Evolutionary conservation across 352 stramenopile species (phyloP), one percentile per base, ranked within the genome.

Genomic region (Globisporangium uncinulatum): DNA sequence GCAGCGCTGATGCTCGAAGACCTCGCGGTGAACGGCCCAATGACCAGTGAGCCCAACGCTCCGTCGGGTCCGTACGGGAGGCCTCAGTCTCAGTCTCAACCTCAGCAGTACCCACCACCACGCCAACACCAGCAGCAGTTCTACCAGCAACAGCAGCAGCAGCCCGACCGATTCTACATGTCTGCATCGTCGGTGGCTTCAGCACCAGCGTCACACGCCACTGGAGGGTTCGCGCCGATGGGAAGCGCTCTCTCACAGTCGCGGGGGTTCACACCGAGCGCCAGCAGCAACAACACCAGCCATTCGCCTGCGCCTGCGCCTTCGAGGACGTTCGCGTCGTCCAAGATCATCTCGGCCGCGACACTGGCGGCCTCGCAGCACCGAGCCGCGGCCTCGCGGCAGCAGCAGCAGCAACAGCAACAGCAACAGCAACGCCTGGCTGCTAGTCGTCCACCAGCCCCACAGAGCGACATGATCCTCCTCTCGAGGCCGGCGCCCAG

Each of bases 391-490:
- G 39, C 39, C 41, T 46, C 41, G 14, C 41, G 54, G 34, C 32
- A 44, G 48, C 48, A 19, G 14, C 41, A 21, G 4, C 41, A 0
- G 41, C 41, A 19, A 21, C 39, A 48, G 14, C 41, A 21, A 7
- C 41, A 0, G 41, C 41, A 19, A 21, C 39, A 48, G 15, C 32
- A 29, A 15, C 55, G 46, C 4, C 32, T 51, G 46, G 24, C 34
- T 43, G 37, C 50, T 17, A 45, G 14, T n/a, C 17, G 41, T 15
- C 9, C 41, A 11, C 15, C 41, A 4, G 15, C 5, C 6, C 41
- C 41, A 14, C 19, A 21, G 15, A 64, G 61, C 57, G 65, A 71
- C 48, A 71, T 71, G 65, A 71, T 79, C 41, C 51, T 71, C 46
- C 59, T 75, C 21, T 54, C 56, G 15, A 45, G 55, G 2, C 29